These are phyloP conservation scores for Retiboletus flavoniger DNA, from an alignment of 1,284 basidiomycete genomes.

Conservation along the genomic window DNA sequence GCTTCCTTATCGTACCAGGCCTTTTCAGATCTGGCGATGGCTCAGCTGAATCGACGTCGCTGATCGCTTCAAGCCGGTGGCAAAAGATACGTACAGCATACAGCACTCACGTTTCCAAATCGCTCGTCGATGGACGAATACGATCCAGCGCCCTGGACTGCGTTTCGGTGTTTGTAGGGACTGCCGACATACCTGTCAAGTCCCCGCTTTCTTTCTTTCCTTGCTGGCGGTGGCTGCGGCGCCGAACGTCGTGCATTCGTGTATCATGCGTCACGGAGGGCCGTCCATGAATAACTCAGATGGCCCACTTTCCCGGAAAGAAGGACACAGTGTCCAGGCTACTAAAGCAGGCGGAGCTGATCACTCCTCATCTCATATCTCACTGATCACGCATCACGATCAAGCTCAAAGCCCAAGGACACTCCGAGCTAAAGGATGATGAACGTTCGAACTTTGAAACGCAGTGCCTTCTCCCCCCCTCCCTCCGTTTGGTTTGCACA, in stretches of 20 bases:
- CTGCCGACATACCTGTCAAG: background rate
- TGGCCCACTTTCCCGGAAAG: background rate
- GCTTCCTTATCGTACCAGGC: background rate
- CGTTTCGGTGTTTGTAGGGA: too few relatives aligned
- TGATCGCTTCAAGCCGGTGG: background rate
- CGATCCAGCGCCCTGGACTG: too few relatives aligned
- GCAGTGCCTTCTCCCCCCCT: too few relatives aligned
- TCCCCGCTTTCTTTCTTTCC: background rate
- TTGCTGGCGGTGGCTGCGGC: background rate
- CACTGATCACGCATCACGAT: too few relatives aligned
- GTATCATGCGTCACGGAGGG: background rate
- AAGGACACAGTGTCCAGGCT: background rate
- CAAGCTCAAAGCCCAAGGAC: background rate
- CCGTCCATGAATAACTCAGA: background rate
- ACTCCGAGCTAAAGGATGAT: background rate
- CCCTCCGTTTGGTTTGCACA: too few relatives aligned
- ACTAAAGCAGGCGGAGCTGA: too few relatives aligned
- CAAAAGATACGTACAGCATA: background rate
- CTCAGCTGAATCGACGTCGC: background rate
- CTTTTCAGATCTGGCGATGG: background rate
- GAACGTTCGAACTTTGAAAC: background rate
- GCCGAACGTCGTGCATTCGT: too few relatives aligned
- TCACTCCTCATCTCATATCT: too few relatives aligned
- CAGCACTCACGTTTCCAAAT: background rate
- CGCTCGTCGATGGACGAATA: background rate